Conservation (phyloP, 768 basidiomycete genomes). For the Leccinum disarticulatum region DNA sequence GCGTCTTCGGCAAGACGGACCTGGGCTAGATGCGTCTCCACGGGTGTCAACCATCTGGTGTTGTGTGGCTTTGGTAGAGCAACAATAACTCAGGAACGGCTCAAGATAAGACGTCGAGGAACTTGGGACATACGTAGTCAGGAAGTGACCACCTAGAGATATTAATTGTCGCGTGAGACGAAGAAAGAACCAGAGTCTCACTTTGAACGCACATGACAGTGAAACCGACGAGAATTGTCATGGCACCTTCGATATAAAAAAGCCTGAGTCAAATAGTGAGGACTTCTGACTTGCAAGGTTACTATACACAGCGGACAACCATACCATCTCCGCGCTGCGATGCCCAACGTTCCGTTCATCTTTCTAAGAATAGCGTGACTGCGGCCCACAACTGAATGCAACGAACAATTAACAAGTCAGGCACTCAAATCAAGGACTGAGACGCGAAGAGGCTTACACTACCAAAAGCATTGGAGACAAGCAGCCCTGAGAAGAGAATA, state of each 20-base stretch:
- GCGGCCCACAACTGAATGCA: slow-evolving; percentile 61
- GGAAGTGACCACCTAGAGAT: slow-evolving; percentile 52
- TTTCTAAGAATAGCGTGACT: slow-evolving; percentile 62
- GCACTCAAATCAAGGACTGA: neutral
- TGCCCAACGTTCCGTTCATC: slow-evolving; percentile 67
- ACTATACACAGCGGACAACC: slow-evolving; percentile 2
- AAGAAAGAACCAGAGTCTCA: too few species aligned
- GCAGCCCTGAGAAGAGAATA: slow-evolving; percentile 55
- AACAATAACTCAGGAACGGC: neutral
- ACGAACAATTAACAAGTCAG: neutral
- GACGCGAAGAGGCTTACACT: slow-evolving; percentile 39
- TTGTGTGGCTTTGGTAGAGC: slow-evolving; percentile 49
- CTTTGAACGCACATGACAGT: slow-evolving; percentile 43
- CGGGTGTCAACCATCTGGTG: slow-evolving; percentile 54
- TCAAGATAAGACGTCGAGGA: neutral
- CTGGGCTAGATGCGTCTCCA: slow-evolving; percentile 59
- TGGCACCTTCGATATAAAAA: slow-evolving; percentile 69
- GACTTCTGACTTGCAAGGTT: neutral
- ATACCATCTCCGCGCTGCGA: slow-evolving; percentile 71
- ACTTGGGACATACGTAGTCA: slow-evolving; percentile 48
- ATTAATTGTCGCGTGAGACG: neutral
- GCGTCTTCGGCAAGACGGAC: slow-evolving; percentile 66
- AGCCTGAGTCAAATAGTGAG: slow-evolving; percentile 44
- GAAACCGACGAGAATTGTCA: slow-evolving; percentile 61
- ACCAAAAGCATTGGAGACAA: slow-evolving; percentile 68